Evolutionary conservation across 2,329 filamentous ascomycete genomes (phyloP).

Genomic region (Torrubiellomyces zombiae): DNA sequence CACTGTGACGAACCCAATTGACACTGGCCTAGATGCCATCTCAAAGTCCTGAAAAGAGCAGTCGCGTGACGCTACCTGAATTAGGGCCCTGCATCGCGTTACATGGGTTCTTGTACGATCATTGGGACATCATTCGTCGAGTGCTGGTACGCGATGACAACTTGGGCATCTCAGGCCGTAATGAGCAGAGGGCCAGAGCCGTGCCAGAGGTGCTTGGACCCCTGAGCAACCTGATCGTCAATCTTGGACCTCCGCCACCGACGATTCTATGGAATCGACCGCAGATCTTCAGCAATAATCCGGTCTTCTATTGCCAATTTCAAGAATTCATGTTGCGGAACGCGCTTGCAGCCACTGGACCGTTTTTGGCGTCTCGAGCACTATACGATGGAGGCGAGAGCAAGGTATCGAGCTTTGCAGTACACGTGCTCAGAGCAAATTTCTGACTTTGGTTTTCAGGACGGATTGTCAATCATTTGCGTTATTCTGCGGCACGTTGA

Average conservation of each 20-base stretch:
- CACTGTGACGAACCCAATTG: too few species aligned
- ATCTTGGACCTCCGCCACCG: constrained; percentile 49
- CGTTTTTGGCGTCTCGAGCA: constrained; percentile 44
- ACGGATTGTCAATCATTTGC: constrained; percentile 52
- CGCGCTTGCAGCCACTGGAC: constrained; percentile 47
- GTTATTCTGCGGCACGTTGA: constrained; percentile 53
- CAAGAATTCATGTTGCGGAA: constrained; percentile 59
- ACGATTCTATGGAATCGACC: constrained; percentile 55
- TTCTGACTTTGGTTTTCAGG: constrained; percentile 20
- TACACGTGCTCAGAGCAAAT: not conserved
- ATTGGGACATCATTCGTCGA: constrained; percentile 56
- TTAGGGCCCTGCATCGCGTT: constrained; percentile 56
- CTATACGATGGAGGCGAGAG: constrained; percentile 57
- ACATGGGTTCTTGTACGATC: constrained; percentile 53
- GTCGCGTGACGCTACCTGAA: too few species aligned
- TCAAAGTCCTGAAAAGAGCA: too few species aligned
- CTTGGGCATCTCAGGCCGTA: too few species aligned
- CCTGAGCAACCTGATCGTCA: constrained; percentile 44
- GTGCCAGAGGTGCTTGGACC: constrained; percentile 42
- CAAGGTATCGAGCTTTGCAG: constrained; percentile 26
- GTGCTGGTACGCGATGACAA: too few species aligned
- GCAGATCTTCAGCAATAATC: constrained; percentile 44
- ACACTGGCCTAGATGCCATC: too few species aligned
- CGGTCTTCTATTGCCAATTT: constrained; percentile 49
- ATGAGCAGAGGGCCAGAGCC: too few species aligned